A percentile compares a stretch with the other conserved stretches of the same genome.
Conservation (phyloP, 305 asterid species). For the Fraxinus angustifolia region DNA sequence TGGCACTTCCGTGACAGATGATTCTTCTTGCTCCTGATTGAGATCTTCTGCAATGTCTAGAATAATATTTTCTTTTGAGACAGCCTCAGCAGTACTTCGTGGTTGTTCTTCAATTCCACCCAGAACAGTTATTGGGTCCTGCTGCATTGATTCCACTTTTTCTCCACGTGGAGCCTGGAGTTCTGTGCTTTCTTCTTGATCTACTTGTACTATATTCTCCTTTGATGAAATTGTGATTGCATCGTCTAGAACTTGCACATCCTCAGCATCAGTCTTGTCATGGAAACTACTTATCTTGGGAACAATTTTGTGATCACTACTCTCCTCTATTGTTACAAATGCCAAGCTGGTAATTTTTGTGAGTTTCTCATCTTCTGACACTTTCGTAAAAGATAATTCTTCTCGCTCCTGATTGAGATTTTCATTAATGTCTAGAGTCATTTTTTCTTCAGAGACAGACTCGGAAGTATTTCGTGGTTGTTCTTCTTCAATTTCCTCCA, state of each 20-base stretch:
- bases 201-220: constrained; percentile 23
- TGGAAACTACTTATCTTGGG: constrained; percentile 13
- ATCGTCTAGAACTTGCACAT: constrained; percentile 19
- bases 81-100: constrained; percentile 18
- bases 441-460: constrained; percentile 24
- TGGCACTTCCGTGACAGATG: constrained; percentile 19
- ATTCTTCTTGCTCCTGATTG: constrained; percentile 27
- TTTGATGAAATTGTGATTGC: constrained; percentile 16
- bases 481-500: constrained; percentile 14
- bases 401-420: constrained; percentile 25
- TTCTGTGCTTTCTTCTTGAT: constrained; percentile 20
- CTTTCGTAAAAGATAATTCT: constrained; percentile 21
- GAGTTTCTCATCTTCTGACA: constrained; percentile 29
- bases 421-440: constrained; percentile 9
- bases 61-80: constrained; percentile 21
- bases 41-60: constrained; percentile 20
- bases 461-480: constrained; percentile 18
- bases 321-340: constrained; percentile 29
- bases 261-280: constrained; percentile 24
- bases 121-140: constrained; percentile 18
- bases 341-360: constrained; percentile 27
- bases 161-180: constrained; percentile 23
- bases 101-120: constrained; percentile 16
- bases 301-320: constrained; percentile 11
- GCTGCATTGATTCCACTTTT: constrained; percentile 16